phyloP scores from a whole-genome alignment of 495 filamentous ascomycete genomes.

The Massariosphaeria phaeospora region DNA sequence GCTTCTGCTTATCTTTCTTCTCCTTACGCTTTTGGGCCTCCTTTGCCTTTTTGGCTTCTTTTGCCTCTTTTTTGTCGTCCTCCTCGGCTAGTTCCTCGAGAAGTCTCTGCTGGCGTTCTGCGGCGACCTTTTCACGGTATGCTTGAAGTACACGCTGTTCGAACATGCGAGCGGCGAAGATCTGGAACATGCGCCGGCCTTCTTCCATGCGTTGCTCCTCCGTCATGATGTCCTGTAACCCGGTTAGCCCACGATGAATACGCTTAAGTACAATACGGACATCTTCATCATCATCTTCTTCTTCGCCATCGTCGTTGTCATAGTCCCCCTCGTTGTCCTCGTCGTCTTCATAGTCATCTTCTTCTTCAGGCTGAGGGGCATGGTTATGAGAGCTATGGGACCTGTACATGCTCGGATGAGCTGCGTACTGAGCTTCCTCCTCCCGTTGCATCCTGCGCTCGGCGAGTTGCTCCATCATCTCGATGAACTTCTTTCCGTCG shows the following conservation, averaged over 20 bases:
- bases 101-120: slow-evolving; percentile 84
- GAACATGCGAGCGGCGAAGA: slow-evolving; percentile 98
- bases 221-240: slow-evolving; percentile 79
- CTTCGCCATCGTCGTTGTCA: slow-evolving; percentile 85
- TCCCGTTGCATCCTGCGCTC: slow-evolving; percentile 96
- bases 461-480: slow-evolving; percentile 99
- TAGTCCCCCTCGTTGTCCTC: slow-evolving; percentile 86
- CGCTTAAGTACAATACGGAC: slow-evolving; percentile 28
- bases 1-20: slow-evolving; percentile 76
- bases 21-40: slow-evolving; percentile 92
- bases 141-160: slow-evolving; percentile 96
- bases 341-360: slow-evolving; percentile 71
- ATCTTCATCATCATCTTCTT: slow-evolving; percentile 85
- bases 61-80: slow-evolving; percentile 62
- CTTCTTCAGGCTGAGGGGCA: slow-evolving; percentile 61
- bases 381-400: slow-evolving; percentile 51
- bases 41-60: slow-evolving; percentile 86
- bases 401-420: slow-evolving; percentile 45
- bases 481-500: slow-evolving; percentile 98
- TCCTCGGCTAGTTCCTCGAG: slow-evolving; percentile 90
- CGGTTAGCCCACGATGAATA: slow-evolving; percentile 25
- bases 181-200: slow-evolving; percentile 97
- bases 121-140: slow-evolving; percentile 91
- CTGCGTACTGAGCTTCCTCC: slow-evolving; percentile 69
- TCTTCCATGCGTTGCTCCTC: slow-evolving; percentile 99